phyloP scores from a whole-genome alignment of 2,329 filamentous ascomycete species.

The Trichoderma sp. region DNA sequence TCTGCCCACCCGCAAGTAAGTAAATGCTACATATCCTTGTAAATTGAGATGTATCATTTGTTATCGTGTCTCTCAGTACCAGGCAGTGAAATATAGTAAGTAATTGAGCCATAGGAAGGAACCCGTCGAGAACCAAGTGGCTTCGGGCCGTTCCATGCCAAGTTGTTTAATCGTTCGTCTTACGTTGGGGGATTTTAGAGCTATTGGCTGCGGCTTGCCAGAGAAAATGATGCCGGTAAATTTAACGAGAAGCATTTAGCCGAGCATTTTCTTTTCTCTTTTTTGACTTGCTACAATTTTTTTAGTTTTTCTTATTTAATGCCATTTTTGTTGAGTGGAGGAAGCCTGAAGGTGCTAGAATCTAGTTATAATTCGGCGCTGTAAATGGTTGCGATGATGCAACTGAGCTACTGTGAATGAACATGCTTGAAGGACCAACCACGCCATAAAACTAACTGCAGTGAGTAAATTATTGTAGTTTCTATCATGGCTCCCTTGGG shows the following conservation, averaged over 20 bases:
- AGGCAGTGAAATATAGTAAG: neutral
- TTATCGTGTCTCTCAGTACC: neutral
- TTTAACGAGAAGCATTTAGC: neutral
- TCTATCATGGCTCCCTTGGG: neutral
- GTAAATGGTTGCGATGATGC: neutral
- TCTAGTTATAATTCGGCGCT: neutral
- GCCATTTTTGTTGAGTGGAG: neutral
- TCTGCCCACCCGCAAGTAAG: neutral
- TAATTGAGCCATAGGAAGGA: neutral
- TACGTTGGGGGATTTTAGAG: neutral
- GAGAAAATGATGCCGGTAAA: neutral
- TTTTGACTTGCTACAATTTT: neutral
- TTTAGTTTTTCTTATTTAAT: neutral
- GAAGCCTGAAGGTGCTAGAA: neutral
- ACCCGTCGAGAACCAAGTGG: neutral
- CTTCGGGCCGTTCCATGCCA: conserved; percentile 14
- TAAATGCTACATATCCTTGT: neutral
- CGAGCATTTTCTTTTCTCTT: neutral
- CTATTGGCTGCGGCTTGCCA: neutral
- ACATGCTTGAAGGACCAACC: too few species aligned
- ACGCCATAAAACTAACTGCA: neutral
- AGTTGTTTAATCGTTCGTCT: neutral
- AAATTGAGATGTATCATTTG: neutral
- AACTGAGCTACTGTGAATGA: neutral
- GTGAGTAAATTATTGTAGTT: neutral